Percentiles rank a stretch among this genome's conserved stretches.
These are phyloP conservation scores for Thraustochytrium striatum DNA, from an alignment of 352 stramenopile species.

Conservation along the genomic window DNA sequence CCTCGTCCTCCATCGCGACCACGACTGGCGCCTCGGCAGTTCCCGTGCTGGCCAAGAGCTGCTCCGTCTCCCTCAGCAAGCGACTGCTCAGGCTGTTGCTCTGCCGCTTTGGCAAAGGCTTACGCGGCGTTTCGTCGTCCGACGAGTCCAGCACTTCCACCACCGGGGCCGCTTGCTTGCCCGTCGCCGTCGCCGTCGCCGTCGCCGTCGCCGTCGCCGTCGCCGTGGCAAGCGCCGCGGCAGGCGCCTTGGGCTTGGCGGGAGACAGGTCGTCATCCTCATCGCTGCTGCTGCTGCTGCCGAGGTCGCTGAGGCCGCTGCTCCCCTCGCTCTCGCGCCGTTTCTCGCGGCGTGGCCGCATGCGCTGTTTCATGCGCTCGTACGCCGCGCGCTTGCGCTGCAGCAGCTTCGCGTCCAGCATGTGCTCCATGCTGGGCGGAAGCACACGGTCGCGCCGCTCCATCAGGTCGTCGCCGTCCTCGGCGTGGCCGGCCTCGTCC, in stretches of 20 bases:
- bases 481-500: too few relatives aligned
- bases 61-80: background rate
- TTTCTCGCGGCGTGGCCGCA: too few relatives aligned
- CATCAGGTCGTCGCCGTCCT: too few relatives aligned
- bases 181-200: background rate
- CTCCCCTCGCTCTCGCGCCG: too few relatives aligned
- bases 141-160: background rate
- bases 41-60: background rate
- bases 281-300: background rate
- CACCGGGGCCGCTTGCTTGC: background rate
- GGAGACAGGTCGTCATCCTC: background rate
- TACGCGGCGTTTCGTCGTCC: background rate
- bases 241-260: background rate
- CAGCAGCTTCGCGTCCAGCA: too few relatives aligned
- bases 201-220: background rate
- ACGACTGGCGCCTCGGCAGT: too few relatives aligned
- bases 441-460: too few relatives aligned
- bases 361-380: too few relatives aligned
- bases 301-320: too few relatives aligned
- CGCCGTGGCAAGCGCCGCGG: background rate
- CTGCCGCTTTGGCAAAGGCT: background rate
- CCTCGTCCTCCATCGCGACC: conserved; percentile 2
- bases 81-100: background rate
- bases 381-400: too few relatives aligned
- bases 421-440: too few relatives aligned